Conservation (phyloP, 768 basidiomycete genomes). For the Podaxis sp. region DNA sequence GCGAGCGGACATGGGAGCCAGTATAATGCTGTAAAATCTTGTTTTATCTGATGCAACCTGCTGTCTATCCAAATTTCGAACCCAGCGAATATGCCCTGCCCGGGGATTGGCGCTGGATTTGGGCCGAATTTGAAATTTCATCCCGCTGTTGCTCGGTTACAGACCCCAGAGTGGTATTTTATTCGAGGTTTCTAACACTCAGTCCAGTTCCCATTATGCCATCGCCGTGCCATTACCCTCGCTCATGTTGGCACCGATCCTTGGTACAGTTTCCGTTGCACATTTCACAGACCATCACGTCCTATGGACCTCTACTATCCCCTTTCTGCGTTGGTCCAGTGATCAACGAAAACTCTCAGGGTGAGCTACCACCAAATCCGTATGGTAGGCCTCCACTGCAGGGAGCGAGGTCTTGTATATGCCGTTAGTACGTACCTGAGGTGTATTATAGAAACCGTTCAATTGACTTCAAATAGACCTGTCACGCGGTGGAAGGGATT, state of each 20-base stretch:
- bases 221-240: background rate
- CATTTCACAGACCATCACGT: background rate
- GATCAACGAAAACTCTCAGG: background rate
- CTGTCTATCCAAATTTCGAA: background rate
- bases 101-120: background rate
- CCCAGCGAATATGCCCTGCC: slow-evolving; percentile 3
- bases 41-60: background rate
- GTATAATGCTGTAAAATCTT: background rate
- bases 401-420: background rate
- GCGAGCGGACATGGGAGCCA: background rate
- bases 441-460: background rate
- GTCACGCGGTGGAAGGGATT: background rate
- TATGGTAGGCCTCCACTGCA: too few relatives aligned
- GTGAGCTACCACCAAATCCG: background rate
- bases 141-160: background rate
- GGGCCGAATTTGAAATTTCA: background rate
- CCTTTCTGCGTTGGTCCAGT: background rate
- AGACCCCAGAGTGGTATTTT: background rate
- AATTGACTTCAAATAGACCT: background rate
- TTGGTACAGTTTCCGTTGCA: background rate
- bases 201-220: background rate
- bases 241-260: background rate
- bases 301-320: background rate
- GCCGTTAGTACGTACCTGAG: background rate
- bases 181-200: background rate